Evolutionary conservation across 805 yeast species (phyloP).

Genomic region (Metschnikowia corniflorae): DNA sequence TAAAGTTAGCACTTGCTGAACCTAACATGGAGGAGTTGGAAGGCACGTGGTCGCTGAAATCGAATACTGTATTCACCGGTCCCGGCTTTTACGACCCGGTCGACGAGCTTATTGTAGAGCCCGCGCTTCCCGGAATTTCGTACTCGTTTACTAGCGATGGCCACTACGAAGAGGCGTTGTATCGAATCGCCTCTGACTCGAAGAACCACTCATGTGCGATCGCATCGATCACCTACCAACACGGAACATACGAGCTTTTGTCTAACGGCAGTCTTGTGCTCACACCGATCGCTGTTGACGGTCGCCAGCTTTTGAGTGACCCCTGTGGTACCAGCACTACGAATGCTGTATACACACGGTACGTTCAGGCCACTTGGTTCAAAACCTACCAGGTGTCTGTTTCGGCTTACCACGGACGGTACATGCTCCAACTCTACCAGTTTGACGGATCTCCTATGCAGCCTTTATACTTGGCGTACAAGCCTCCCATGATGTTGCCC

Average conservation of each 20-base stretch:
- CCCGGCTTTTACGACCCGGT: slow-evolving; percentile 96
- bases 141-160: slow-evolving; percentile 94
- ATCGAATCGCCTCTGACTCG: slow-evolving; percentile 71
- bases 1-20: slow-evolving; percentile 22
- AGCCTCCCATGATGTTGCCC: slow-evolving; percentile 96
- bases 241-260: slow-evolving; percentile 69
- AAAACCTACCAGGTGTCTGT: slow-evolving; percentile 55
- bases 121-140: slow-evolving; percentile 91
- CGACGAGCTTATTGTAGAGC: slow-evolving; percentile 91
- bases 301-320: slow-evolving; percentile 83
- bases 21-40: slow-evolving; percentile 47
- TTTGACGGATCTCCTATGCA: slow-evolving; percentile 78
- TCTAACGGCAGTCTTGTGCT: slow-evolving; percentile 66
- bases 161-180: slow-evolving; percentile 82
- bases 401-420: slow-evolving; percentile 82
- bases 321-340: slow-evolving; percentile 58
- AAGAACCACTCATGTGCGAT: slow-evolving; percentile 75
- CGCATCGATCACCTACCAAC: slow-evolving; percentile 83
- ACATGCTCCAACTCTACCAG: slow-evolving; percentile 67
- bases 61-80: slow-evolving; percentile 93
- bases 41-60: slow-evolving; percentile 96
- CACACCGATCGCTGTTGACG: slow-evolving; percentile 80
- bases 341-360: slow-evolving; percentile 63
- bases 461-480: slow-evolving; percentile 87
- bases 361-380: slow-evolving; percentile 62